Base-by-base conservation (phyloP, 2,329 filamentous ascomycete genomes). In the Colletotrichum camelliae region DNA sequence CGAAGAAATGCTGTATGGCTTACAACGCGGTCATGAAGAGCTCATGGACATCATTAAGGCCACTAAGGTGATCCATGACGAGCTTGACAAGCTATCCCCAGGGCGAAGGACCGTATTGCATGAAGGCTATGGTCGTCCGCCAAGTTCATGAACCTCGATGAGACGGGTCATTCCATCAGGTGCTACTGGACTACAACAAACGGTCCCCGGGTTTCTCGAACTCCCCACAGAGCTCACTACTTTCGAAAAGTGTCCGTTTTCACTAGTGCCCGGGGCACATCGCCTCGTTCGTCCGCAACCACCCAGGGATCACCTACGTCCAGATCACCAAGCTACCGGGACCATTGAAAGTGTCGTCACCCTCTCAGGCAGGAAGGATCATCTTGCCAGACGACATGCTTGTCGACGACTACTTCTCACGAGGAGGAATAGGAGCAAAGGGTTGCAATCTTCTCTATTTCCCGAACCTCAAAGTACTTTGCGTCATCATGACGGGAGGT, bases 41-140 rank as follows among this genome's bases (percentile, higher is more conserved):
- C 91, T 99, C 77, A 87, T 93, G 24, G 94, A 98, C 29, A 96
- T 99, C 27, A 95, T 98, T 79, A 87, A 91, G 76, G 87, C 92
- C 7, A 95, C 96, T 60, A 98, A 98, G 37, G 37, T 43, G 37
- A 43, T 43, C 18, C 2, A 16, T 43, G 16, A 43, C 37, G 16
- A 18, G 37, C 37, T 43, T n/a, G 8, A 39, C 37, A 4, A 39
- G 37, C 37, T 16, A 16, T 12, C 18, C 18, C 39, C 9, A n/a
- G 18, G 9, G 39, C 39, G 39, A n/a, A n/a, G 39, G 1, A 12
- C n/a, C 39, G 10, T 4, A 4, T 48, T 12, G 18, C 39, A 48
- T 48, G 18, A 48, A 48, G 18, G 39, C 39, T 18, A 48, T 48
- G 39, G 18, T n/a, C 39, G 5, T n/a, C 39, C 39, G 39, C 18